A percentile compares a stretch with the other conserved stretches of the same genome.
phyloP scores from a whole-genome alignment of 1,284 basidiomycete genomes.

The Stereum hirsutum region DNA sequence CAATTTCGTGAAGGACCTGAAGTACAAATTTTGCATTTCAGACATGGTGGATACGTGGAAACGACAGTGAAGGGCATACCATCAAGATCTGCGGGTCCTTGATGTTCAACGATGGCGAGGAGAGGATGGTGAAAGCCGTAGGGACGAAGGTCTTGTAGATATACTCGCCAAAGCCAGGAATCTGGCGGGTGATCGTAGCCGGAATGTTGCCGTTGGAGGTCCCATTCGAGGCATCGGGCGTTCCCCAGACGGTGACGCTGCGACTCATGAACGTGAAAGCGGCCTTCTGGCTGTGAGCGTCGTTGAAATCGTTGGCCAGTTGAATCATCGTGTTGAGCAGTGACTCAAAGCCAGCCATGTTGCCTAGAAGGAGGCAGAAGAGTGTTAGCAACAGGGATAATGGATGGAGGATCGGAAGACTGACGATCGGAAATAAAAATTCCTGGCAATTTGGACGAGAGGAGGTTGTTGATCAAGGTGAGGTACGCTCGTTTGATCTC shows the following conservation, averaged over 20 bases:
- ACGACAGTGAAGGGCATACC: constrained; percentile 34
- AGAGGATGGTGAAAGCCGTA: constrained; percentile 76
- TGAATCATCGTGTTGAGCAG: constrained; percentile 71
- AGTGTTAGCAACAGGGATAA: background rate
- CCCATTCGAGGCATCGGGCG: constrained; percentile 35
- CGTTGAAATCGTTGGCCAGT: constrained; percentile 68
- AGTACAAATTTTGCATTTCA: background rate
- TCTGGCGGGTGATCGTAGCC: too few species aligned
- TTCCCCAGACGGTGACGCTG: constrained; percentile 78
- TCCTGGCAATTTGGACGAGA: constrained; percentile 73
- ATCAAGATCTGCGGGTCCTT: constrained; percentile 82
- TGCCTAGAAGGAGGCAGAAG: constrained; percentile 38
- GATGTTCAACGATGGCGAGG: constrained; percentile 75
- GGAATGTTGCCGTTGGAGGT: constrained; percentile 34
- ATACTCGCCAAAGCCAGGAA: constrained; percentile 92
- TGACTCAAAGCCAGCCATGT: constrained; percentile 68
- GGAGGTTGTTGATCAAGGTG: constrained; percentile 73
- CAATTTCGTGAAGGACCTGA: constrained; percentile 84
- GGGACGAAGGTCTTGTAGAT: constrained; percentile 87
- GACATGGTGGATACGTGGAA: background rate
- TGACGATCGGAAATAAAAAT: constrained; percentile 84
- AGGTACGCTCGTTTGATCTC: constrained; percentile 92
- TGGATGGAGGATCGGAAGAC: constrained; percentile 21
- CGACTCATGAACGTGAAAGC: constrained; percentile 78
- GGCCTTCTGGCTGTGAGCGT: constrained; percentile 69